Base-by-base conservation (phyloP, 371 early-diverging fungal species). In the Mortierella sp. region DNA sequence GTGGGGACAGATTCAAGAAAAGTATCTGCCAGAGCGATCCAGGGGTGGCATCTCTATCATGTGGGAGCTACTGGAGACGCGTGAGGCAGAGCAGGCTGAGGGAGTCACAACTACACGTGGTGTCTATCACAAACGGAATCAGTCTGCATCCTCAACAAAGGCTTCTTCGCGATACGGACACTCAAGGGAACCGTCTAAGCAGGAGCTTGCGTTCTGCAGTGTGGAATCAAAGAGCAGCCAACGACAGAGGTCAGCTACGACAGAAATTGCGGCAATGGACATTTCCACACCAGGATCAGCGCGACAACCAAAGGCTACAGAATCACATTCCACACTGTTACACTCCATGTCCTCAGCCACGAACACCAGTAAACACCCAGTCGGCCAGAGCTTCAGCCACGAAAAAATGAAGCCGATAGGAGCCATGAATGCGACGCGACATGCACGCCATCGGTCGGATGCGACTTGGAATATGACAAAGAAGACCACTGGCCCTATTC, bases 1-100 rank as follows among this genome's bases (percentile, higher is more conserved):
- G 12, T 73, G 73, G 73, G 67, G 68, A 6, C 62, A 73, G 39
- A 73, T 73, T 42, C 69, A 75, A 37, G 68, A 75, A 49, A 75
- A 75, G 47, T 75, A 68, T 30, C 30, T 68, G 11, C 75, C 75
- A 0, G 75, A 68, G 30, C 50, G 64, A 11, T 75, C 75, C 1
- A 50, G 64, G 3, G 69, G 64, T 1, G 64, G 68, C 8, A 75
- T 68, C 12, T 59, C 63, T 1, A 75, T 60, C 28, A 75, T 68
- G 69, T 75, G 69, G 75, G 58, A 68, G 17, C 52, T 68, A 1
- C 31, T 75, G 32, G 75, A 67, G 41, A 56, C 64, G 7, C 63
- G 75, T 6, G 64, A 63, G 50, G 46, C 69, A 6, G 75, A 68
- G 43, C 42, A 57, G 32, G 15, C 42, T 56, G n/a, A n/a, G n/a